These are phyloP conservation scores for Apiosordaria backusii DNA, from an alignment of 495 filamentous ascomycete species.

Conservation along the genomic window DNA sequence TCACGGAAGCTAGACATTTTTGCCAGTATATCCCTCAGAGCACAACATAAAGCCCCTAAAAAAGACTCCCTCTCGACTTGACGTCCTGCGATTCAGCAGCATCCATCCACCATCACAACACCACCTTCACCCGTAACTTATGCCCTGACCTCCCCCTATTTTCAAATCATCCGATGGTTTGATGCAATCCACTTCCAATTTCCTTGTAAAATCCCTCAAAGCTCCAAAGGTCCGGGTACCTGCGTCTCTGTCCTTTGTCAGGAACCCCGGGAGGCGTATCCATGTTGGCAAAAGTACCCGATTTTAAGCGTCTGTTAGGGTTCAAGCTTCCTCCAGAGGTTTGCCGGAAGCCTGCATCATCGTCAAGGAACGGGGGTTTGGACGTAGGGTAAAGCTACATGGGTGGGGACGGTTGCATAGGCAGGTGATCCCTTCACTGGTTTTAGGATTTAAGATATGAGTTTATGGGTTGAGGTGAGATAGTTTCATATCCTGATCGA, in stretches of 20 bases:
- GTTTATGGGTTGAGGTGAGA: background rate
- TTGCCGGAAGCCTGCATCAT: background rate
- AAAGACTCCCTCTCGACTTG: background rate
- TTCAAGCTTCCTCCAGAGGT: background rate
- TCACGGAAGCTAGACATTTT: background rate
- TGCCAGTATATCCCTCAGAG: constrained; percentile 1
- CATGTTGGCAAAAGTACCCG: background rate
- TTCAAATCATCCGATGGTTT: background rate
- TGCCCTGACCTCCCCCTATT: background rate
- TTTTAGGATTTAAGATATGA: background rate
- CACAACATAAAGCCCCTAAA: background rate
- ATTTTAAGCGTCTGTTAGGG: background rate
- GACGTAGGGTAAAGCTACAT: too few relatives aligned
- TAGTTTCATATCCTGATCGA: background rate
- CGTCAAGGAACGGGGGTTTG: background rate
- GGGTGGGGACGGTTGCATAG: too few relatives aligned
- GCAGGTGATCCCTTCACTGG: background rate
- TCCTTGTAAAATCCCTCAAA: background rate
- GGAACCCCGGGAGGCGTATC: background rate
- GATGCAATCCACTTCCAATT: too few relatives aligned
- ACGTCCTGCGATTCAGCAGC: background rate
- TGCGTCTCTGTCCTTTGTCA: background rate
- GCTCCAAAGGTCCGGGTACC: background rate
- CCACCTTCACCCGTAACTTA: background rate
- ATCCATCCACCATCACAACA: background rate